phyloP scores from a whole-genome alignment of 768 basidiomycete genomes.

The Russula ochroleuca region DNA sequence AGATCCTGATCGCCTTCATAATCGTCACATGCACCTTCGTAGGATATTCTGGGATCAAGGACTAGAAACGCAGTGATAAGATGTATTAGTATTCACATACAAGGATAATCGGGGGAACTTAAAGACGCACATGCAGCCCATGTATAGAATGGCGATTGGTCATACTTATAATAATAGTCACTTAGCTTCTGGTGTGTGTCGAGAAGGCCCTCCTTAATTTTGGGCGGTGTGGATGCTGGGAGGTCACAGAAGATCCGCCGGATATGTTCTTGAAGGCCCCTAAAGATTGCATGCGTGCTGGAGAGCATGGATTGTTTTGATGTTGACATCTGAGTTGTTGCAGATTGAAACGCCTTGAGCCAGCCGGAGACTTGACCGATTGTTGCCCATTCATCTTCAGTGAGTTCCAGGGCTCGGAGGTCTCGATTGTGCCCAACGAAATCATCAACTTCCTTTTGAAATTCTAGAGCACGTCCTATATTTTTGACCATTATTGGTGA shows the following conservation, averaged over 20 bases:
- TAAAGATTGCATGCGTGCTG: background rate
- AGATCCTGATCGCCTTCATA: background rate
- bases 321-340: background rate
- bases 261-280: background rate
- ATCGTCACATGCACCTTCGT: no score
- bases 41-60: background rate
- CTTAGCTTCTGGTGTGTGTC: background rate
- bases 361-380: no score
- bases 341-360: no score
- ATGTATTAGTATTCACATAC: no score
- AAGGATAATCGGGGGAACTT: background rate
- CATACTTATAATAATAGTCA: background rate
- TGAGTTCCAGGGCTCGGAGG: no score
- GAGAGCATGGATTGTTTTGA: background rate
- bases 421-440: no score
- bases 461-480: no score
- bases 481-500: no score
- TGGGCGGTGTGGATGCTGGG: background rate
- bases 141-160: background rate
- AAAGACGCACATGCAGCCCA: conserved; percentile 10
- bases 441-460: no score
- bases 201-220: background rate
- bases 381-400: no score
- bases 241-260: no score
- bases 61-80: background rate